Percentiles rank a stretch among this genome's conserved stretches.
Evolutionary conservation across 805 yeast genomes (phyloP).

Genomic region (Kodamaea kaohsiungensis): DNA sequence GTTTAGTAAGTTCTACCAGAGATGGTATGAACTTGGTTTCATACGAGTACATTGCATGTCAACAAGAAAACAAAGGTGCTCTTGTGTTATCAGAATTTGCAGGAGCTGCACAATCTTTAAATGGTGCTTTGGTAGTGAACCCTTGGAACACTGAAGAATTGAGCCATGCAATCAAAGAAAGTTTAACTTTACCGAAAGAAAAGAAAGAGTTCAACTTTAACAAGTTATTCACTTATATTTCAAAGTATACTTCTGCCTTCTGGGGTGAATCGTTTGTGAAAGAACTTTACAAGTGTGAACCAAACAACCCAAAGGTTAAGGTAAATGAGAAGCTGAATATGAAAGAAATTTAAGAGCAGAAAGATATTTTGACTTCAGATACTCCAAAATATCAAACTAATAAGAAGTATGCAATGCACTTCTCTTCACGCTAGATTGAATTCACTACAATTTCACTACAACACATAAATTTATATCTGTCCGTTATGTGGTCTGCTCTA

Average conservation of each 20-base stretch:
- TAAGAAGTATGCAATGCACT: no score
- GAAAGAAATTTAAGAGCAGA: background rate
- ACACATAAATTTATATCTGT: background rate
- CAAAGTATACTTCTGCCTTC: constrained; percentile 90
- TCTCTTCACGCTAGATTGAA: no score
- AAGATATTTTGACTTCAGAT: background rate
- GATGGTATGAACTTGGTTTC: constrained; percentile 98
- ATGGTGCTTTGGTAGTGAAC: constrained; percentile 90
- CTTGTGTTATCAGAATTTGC: constrained; percentile 92
- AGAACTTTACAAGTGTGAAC: constrained; percentile 58
- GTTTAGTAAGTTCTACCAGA: constrained; percentile 90
- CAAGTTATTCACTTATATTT: constrained; percentile 81
- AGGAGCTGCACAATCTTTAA: constrained; percentile 98
- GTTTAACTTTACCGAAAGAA: constrained; percentile 82
- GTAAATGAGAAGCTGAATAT: background rate
- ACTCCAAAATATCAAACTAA: background rate
- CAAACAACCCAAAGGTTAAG: background rate
- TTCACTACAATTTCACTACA: background rate
- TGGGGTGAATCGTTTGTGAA: constrained; percentile 98
- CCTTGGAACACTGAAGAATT: constrained; percentile 99
- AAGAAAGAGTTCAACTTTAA: constrained; percentile 77
- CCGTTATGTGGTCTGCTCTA: background rate
- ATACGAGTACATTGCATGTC: constrained; percentile 97
- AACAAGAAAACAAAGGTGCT: constrained; percentile 80
- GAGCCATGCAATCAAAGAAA: constrained; percentile 81